Base-by-base conservation (phyloP, 176 grass and related monocot species). In the Melocanna baccifera region DNA sequence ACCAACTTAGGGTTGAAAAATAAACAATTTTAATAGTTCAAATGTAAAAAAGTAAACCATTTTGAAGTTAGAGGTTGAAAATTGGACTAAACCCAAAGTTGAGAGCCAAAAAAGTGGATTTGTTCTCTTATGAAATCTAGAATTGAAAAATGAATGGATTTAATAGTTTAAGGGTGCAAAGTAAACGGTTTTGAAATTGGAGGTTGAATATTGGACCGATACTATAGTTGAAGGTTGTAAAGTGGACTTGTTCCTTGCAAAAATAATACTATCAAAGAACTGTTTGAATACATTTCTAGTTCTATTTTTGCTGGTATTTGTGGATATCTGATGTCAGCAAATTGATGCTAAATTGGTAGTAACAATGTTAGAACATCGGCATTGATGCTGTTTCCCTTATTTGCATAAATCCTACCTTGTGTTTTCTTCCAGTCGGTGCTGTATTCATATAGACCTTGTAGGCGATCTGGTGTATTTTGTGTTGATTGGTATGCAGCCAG, bases 261-360 rank as follows among this genome's bases (percentile, higher is more conserved):
- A 12, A 90, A 87, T 84, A 84, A 87, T 80, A 36, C 53, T 20
- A 42, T 62, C 41, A 52, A 83, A 79, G n/a, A 45, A 66, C 52
- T 40, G 53, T 28, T 20, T 50, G n/a, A 59, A 59, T 12, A 37
- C 12, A 5, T 84, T 46, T 82, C 20, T 4, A 11, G 45, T 77
- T 62, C 25, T 62, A 2, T 41, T 70, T 76, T 50, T 77, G 41
- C 45, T 62, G 25, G 61, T 80, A 53, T 72, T 53, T 67, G 50
- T 51, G 29, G 67, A 79, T 79, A 61, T 57, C 15, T 73, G 75
- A 23, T 82, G n/a, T 20, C 20, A 29, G 72, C 22, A 56, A 61
- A 62, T 65, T 48, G 5, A 23, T 72, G 4, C 69, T 36, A 42
- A 48, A 18, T n/a, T 25, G 18, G 34, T 8, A 45, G 3, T n/a